Conservation (phyloP, 768 basidiomycete genomes). For the Xerocomellus chrysenteron region DNA sequence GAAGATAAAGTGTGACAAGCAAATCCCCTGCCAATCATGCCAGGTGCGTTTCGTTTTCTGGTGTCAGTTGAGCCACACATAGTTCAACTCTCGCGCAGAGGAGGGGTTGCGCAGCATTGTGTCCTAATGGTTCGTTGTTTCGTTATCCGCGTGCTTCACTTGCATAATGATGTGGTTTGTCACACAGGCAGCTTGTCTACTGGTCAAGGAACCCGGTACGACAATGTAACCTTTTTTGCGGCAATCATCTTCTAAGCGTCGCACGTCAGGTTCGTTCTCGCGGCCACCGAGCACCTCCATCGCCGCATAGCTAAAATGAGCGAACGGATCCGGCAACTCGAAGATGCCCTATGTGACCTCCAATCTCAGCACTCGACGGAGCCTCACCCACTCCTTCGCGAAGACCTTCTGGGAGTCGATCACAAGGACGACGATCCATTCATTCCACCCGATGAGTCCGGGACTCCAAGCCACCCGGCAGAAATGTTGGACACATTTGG, state of each 20-base stretch:
- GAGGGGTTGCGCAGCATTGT: constrained; percentile 66
- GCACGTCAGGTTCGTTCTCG: constrained; percentile 50
- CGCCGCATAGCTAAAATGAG: constrained; percentile 52
- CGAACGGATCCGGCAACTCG: constrained; percentile 55
- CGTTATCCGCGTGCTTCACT: neutral
- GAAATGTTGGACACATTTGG: constrained; percentile 59
- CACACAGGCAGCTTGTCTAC: constrained; percentile 66
- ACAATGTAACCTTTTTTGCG: constrained; percentile 2
- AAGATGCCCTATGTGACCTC: constrained; percentile 55
- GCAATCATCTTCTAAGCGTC: constrained; percentile 8
- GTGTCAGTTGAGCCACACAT: neutral
- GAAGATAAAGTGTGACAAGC: constrained; percentile 83
- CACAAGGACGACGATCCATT: constrained; percentile 30
- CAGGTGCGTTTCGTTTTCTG: constrained; percentile 42
- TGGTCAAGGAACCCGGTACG: constrained; percentile 72
- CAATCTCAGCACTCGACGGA: constrained; percentile 53
- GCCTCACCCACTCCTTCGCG: constrained; percentile 59
- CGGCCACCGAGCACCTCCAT: constrained; percentile 66
- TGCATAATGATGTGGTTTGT: neutral
- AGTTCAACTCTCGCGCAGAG: constrained; percentile 37
- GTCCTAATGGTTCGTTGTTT: constrained; percentile 60
- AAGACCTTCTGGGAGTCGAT: constrained; percentile 42
- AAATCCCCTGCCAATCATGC: constrained; percentile 77
- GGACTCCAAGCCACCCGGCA: constrained; percentile 18
- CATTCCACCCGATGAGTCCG: constrained; percentile 26